These are phyloP conservation scores for Ulota crispa DNA, from an alignment of 225 moss, liverwort and hornwort genomes.

Conservation along the genomic window DNA sequence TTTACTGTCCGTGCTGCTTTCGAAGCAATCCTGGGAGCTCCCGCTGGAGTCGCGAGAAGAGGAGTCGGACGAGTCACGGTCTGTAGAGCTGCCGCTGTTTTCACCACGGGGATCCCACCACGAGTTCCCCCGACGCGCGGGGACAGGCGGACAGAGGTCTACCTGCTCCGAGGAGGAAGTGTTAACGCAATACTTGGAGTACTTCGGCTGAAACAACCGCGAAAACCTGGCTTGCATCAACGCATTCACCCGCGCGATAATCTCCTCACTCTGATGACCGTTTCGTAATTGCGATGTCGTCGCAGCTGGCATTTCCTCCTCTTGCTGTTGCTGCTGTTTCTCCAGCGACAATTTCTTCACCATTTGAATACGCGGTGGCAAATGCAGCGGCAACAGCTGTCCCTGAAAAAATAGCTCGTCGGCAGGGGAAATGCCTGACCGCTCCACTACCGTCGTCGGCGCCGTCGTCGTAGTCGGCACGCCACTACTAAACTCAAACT, in stretches of 20 bases:
- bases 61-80: slow-evolving; percentile 48
- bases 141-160: not conserved
- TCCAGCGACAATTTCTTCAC: slow-evolving; percentile 58
- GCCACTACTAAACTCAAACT: slow-evolving; percentile 51
- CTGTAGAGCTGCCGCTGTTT: slow-evolving; percentile 43
- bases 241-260: slow-evolving; percentile 25
- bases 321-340: slow-evolving; percentile 27
- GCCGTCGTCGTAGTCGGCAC: slow-evolving; percentile 8
- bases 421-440: slow-evolving; percentile 53
- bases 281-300: not conserved
- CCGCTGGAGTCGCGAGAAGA: slow-evolving; percentile 58
- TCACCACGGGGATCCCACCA: slow-evolving; percentile 59
- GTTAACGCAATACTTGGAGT: slow-evolving; percentile 32
- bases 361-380: slow-evolving; percentile 64
- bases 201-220: slow-evolving; percentile 48
- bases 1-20: slow-evolving; percentile 36
- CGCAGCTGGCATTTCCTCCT: slow-evolving; percentile 3
- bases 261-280: slow-evolving; percentile 26
- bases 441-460: slow-evolving; percentile 22
- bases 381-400: slow-evolving; percentile 54
- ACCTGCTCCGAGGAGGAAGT: slow-evolving; percentile 17
- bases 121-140: slow-evolving; percentile 30
- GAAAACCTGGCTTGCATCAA: slow-evolving; percentile 43
- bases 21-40: slow-evolving; percentile 64
- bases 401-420: slow-evolving; percentile 64